Conservation (phyloP, 1,284 basidiomycete genomes). For the Fomitopsis pinicola region DNA sequence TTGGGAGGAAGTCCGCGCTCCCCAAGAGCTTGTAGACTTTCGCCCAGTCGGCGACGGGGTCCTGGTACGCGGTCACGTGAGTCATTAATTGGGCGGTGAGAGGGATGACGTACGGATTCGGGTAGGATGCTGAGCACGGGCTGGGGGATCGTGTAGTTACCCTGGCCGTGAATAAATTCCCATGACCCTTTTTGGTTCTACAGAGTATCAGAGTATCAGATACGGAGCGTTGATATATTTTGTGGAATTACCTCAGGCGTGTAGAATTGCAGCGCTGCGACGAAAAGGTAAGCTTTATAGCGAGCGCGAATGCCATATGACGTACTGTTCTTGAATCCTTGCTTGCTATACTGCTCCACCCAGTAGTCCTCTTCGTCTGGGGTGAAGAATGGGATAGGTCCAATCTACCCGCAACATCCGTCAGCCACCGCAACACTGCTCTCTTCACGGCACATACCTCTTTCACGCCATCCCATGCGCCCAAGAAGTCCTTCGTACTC, state of each 20-base stretch:
- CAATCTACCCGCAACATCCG: slow-evolving; percentile 37
- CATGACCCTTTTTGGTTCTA: slow-evolving; percentile 53
- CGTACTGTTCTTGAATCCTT: slow-evolving; percentile 60
- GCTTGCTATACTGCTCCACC: slow-evolving; percentile 50
- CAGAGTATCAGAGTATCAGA: neutral
- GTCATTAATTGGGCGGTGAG: neutral
- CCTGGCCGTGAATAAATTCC: slow-evolving; percentile 46
- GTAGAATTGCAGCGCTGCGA: slow-evolving; percentile 12
- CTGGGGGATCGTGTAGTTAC: slow-evolving; percentile 53
- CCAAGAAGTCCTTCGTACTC: slow-evolving; percentile 44
- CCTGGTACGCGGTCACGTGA: slow-evolving; percentile 24
- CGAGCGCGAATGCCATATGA: slow-evolving; percentile 7
- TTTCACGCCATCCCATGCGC: slow-evolving; percentile 40
- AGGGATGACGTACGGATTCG: slow-evolving; percentile 33
- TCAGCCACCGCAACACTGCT: neutral
- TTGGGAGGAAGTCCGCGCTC: slow-evolving; percentile 43
- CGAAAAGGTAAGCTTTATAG: neutral
- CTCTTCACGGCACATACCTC: slow-evolving; percentile 29
- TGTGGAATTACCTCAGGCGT: slow-evolving; percentile 30
- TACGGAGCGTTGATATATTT: slow-evolving; percentile 4
- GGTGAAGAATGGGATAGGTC: slow-evolving; percentile 54
- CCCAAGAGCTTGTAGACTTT: slow-evolving; percentile 36
- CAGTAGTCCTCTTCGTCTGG: slow-evolving; percentile 63
- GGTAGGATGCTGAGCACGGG: slow-evolving; percentile 57
- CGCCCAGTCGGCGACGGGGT: slow-evolving; percentile 64